phyloP scores from a whole-genome alignment of 345 rosid species.

The Acer campestre region DNA sequence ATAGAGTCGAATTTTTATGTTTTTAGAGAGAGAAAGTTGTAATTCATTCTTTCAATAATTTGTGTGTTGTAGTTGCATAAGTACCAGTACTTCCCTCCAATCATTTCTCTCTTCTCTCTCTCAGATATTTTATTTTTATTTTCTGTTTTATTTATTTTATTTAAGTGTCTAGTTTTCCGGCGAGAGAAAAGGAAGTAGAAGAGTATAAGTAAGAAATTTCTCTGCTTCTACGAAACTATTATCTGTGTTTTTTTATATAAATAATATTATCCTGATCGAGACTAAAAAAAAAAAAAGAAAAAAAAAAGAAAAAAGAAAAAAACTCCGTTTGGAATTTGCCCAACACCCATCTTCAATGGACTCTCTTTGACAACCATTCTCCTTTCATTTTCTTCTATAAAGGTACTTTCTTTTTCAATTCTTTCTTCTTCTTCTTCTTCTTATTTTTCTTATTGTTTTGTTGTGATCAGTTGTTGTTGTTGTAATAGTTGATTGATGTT shows the following conservation, averaged over 20 bases:
- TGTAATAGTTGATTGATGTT: background rate
- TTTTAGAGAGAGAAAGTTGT: background rate
- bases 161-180: conserved; percentile 57
- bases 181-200: conserved; percentile 77
- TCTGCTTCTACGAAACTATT: conserved; percentile 80
- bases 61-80: background rate
- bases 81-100: conserved; percentile 24
- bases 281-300: conserved; percentile 4
- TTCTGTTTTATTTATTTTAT: background rate
- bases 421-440: background rate
- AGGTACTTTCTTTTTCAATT: background rate
- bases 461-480: conserved; percentile 10
- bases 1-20: conserved; percentile 27
- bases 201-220: conserved; percentile 80
- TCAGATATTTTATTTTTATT: background rate
- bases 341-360: conserved; percentile 19
- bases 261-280: conserved; percentile 19
- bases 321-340: conserved; percentile 19
- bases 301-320: background rate
- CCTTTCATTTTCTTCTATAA: conserved; percentile 1
- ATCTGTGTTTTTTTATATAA: conserved; percentile 1
- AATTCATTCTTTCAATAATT: conserved; percentile 10
- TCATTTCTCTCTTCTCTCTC: conserved; percentile 15
- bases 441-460: background rate
- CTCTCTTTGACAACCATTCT: conserved; percentile 18